Conservation (phyloP, 2,329 filamentous ascomycete genomes). For the Calonectria honghensis region DNA sequence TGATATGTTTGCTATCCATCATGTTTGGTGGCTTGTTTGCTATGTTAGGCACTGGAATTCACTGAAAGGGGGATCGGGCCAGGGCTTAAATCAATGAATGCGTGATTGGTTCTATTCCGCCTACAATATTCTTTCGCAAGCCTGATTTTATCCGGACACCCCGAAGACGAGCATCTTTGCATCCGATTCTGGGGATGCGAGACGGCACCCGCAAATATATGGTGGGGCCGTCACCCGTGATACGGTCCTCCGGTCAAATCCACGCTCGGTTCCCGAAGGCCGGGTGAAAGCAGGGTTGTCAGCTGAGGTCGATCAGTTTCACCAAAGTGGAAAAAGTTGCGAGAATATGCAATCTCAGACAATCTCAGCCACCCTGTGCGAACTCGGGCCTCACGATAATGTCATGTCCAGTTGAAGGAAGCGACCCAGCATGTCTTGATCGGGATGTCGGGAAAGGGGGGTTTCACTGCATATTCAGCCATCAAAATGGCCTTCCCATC, state of each 20-base stretch:
- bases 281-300: constrained; percentile 1
- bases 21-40: constrained; percentile 36
- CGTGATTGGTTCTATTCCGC: constrained; percentile 24
- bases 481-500: constrained; percentile 47
- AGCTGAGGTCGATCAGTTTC: neutral
- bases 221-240: constrained; percentile 25
- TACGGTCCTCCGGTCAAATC: neutral
- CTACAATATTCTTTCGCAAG: constrained; percentile 20
- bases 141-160: constrained; percentile 1
- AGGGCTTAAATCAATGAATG: constrained; percentile 31
- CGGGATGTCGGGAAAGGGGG: constrained; percentile 33
- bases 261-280: constrained; percentile 38
- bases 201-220: constrained; percentile 31
- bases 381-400: constrained; percentile 33
- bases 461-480: constrained; percentile 46
- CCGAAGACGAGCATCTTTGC: constrained; percentile 17
- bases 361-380: constrained; percentile 34
- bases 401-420: constrained; percentile 26
- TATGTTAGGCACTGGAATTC: neutral
- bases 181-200: constrained; percentile 27
- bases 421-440: neutral
- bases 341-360: neutral
- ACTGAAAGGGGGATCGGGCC: constrained; percentile 4
- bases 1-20: constrained; percentile 41
- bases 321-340: neutral